Base-by-base conservation (phyloP, 2,329 filamentous ascomycete species). In the Alternaria sp. region DNA sequence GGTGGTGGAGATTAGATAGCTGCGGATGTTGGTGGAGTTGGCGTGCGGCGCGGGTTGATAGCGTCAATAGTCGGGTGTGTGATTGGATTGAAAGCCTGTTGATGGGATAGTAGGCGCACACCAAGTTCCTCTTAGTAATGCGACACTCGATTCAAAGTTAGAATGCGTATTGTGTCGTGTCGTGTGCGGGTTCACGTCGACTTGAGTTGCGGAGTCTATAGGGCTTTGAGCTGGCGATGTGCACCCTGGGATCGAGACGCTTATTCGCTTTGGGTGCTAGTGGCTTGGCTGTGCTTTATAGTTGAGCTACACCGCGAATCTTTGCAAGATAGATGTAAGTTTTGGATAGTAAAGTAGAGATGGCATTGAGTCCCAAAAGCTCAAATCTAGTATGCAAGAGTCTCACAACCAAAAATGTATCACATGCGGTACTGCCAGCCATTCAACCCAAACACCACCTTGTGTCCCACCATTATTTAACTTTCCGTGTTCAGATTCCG, bases 41-140 rank as follows among this genome's bases (percentile, higher is more conserved):
- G 51, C 45, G 56, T 61, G 59, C 51, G 59, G 56, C 59, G 59
- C 53, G 42, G 48, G 50, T 51, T 33, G 34, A 50, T 26, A 51
- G 53, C 57, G 53, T 58, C 36, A 23, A 37, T 53, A 52, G 40
- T 45, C 54, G 28, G n/a, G 34, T 41, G 11, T 53, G 40, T 54
- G 54, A 53, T 57, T 53, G 54, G 54, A 31, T 45, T 57, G 39
- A n/a, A 31, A n/a, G 48, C n/a, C n/a, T 50, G 48, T 28, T 21
- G 48, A 31, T 48, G 44, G 31, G 54, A 56, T 39, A 24, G 21
- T 36, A 34, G 36, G 54, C 40, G 48, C 40, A 28, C 36, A 33
- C 40, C 42, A 29, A 33, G n/a, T 28, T 31, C 39, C 31, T 34
- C 28, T 52, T 34, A 45, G 24, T 39, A 24, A 45, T 13, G 48